Percentiles rank a stretch among this genome's conserved stretches.
phyloP scores from a whole-genome alignment of 371 early-diverging fungal species.

The Lichtheimia corymbifera region DNA sequence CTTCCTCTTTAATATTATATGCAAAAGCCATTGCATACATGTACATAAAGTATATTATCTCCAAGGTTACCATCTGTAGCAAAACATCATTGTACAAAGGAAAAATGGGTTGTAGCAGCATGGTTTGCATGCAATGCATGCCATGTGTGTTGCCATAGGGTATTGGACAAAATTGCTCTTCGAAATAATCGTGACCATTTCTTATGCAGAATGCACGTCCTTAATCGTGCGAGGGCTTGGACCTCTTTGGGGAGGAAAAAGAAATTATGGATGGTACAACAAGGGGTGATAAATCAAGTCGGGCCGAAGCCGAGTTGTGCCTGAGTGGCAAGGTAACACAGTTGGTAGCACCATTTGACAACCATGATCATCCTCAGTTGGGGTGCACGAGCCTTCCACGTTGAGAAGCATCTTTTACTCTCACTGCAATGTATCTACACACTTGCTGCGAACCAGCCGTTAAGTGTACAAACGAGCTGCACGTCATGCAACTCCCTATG shows the following conservation, averaged over 20 bases:
- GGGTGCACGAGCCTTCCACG: conserved; percentile 4
- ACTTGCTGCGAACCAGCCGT: too few relatives aligned
- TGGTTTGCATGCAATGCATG: not conserved
- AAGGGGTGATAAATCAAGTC: not conserved
- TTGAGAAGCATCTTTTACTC: not conserved
- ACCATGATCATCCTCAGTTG: conserved; percentile 1
- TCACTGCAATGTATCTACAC: not conserved
- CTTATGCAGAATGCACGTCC: too few relatives aligned
- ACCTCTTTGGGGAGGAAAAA: not conserved
- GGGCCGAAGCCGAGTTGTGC: not conserved
- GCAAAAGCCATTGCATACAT: too few relatives aligned
- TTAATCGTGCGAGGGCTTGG: too few relatives aligned
- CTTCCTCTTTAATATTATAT: too few relatives aligned
- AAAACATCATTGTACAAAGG: too few relatives aligned
- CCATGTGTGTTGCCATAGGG: not conserved
- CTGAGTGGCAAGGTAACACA: not conserved
- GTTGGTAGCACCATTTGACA: not conserved
- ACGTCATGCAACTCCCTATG: not conserved
- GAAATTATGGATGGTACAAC: not conserved
- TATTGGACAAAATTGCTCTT: not conserved
- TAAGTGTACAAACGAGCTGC: too few relatives aligned
- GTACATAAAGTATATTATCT: too few relatives aligned
- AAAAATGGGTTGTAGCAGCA: too few relatives aligned
- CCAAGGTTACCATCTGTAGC: too few relatives aligned
- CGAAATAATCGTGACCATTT: too few relatives aligned